Conservation (phyloP, 495 filamentous ascomycete species). For the Entonaema liquescens region DNA sequence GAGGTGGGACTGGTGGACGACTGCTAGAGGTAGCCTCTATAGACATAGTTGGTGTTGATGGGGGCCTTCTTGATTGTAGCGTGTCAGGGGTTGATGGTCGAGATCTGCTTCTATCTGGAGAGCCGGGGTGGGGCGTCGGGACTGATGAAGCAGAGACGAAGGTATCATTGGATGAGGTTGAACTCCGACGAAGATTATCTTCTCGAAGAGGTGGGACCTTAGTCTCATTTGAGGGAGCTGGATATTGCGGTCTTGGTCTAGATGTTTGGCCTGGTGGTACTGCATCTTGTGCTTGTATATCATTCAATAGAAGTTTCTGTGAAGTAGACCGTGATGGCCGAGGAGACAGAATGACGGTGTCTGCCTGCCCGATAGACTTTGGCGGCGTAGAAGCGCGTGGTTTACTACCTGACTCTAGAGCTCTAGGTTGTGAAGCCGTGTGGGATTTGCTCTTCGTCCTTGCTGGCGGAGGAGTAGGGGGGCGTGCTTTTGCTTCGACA, state of each 20-base stretch:
- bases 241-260: conserved; percentile 5
- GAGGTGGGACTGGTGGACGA: conserved; percentile 26
- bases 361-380: conserved; percentile 9
- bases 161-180: conserved; percentile 54
- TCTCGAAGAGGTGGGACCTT: neutral
- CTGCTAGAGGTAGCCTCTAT: conserved; percentile 7
- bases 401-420: conserved; percentile 19
- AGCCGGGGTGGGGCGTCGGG: conserved; percentile 43
- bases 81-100: conserved; percentile 17
- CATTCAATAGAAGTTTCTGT: conserved; percentile 28
- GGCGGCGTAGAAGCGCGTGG: conserved; percentile 19
- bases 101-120: conserved; percentile 38
- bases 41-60: conserved; percentile 9
- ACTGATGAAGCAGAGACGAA: conserved; percentile 60
- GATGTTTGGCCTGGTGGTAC: conserved; percentile 7
- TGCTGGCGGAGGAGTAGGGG: conserved; percentile 38
- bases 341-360: conserved; percentile 33
- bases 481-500: conserved; percentile 18
- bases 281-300: conserved; percentile 18
- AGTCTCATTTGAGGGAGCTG: neutral
- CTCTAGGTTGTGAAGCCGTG: neutral
- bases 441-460: conserved; percentile 27
- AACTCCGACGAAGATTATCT: conserved; percentile 24
- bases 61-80: conserved; percentile 15
- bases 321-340: conserved; percentile 28